Evolutionary conservation across 2,329 filamentous ascomycete species (phyloP).

Genomic region (Seiridium unicorne): DNA sequence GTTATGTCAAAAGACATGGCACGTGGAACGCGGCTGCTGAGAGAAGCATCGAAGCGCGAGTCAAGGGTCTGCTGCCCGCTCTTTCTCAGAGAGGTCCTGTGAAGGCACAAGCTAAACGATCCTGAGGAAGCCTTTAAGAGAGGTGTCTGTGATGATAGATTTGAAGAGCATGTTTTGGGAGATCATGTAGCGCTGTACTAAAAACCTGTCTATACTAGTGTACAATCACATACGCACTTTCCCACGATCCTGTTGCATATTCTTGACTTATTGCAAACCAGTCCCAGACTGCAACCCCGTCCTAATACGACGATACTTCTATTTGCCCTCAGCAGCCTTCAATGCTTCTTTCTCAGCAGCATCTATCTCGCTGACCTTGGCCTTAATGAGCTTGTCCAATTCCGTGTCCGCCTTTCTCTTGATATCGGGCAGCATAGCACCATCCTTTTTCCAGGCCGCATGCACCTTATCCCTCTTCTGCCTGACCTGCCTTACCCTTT

Average conservation of each 20-base stretch:
- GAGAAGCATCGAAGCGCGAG: constrained; percentile 24
- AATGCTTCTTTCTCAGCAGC: constrained; percentile 47
- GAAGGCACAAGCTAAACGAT: constrained; percentile 9
- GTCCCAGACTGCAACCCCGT: background rate
- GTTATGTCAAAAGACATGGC: constrained; percentile 33
- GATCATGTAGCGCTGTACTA: constrained; percentile 18
- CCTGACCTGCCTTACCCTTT: constrained; percentile 45
- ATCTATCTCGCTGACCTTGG: constrained; percentile 47
- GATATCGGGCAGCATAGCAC: constrained; percentile 41
- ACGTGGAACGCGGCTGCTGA: constrained; percentile 24
- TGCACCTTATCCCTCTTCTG: constrained; percentile 47
- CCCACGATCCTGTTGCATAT: background rate
- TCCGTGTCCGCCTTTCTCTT: constrained; percentile 39
- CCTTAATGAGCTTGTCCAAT: constrained; percentile 44
- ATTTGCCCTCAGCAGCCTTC: constrained; percentile 27
- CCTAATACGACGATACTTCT: background rate
- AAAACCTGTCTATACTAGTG: constrained; percentile 16
- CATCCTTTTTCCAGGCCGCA: constrained; percentile 46
- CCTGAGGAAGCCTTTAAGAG: constrained; percentile 9
- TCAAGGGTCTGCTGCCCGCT: constrained; percentile 20
- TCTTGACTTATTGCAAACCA: background rate
- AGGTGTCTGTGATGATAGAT: background rate
- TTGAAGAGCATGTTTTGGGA: constrained; percentile 13
- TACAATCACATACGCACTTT: constrained; percentile 14
- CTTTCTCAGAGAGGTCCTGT: constrained; percentile 6